Conservation (phyloP, 1,284 basidiomycete genomes). For the Papiliotrema flavescens region DNA sequence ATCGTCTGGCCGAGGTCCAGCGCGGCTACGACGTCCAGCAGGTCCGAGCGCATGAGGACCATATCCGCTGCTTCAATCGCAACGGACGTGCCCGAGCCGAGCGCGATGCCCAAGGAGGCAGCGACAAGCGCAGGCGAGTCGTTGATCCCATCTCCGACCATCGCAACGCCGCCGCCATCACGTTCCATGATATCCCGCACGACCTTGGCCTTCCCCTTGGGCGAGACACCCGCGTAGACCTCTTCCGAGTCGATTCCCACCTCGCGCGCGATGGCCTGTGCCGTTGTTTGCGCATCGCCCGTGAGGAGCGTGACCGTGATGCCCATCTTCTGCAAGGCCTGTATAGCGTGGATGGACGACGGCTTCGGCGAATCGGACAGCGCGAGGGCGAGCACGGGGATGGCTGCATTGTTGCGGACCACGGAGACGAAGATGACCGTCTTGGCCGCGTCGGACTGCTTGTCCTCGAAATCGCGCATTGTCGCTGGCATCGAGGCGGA, state of each 20-base stretch:
- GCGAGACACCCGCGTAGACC: slow-evolving; percentile 85
- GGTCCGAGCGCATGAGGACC: slow-evolving; percentile 92
- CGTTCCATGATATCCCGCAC: slow-evolving; percentile 73
- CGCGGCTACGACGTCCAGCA: slow-evolving; percentile 94
- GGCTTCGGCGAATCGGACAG: slow-evolving; percentile 79
- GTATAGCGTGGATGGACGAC: slow-evolving; percentile 74
- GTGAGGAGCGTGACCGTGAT: slow-evolving; percentile 88
- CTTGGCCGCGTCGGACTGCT: slow-evolving; percentile 67
- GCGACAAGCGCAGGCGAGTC: slow-evolving; percentile 95
- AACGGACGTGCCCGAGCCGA: slow-evolving; percentile 92
- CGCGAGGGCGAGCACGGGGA: slow-evolving; percentile 67
- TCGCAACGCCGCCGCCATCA: slow-evolving; percentile 70
- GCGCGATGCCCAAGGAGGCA: slow-evolving; percentile 91
- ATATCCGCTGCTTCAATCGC: slow-evolving; percentile 98
- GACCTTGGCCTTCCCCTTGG: slow-evolving; percentile 83
- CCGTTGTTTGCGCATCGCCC: slow-evolving; percentile 78
- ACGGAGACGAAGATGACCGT: slow-evolving; percentile 82
- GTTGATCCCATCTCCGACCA: slow-evolving; percentile 99
- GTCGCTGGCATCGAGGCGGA: slow-evolving; percentile 53
- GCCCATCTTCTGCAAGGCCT: slow-evolving; percentile 76
- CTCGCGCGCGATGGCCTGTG: slow-evolving; percentile 76
- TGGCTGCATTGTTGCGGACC: slow-evolving; percentile 38
- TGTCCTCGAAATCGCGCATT: slow-evolving; percentile 61
- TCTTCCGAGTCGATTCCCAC: slow-evolving; percentile 75
- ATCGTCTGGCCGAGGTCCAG: slow-evolving; percentile 86